These are phyloP conservation scores for Pseudocercospora crystallina DNA, from an alignment of 2,329 filamentous ascomycete genomes.

Conservation along the genomic window DNA sequence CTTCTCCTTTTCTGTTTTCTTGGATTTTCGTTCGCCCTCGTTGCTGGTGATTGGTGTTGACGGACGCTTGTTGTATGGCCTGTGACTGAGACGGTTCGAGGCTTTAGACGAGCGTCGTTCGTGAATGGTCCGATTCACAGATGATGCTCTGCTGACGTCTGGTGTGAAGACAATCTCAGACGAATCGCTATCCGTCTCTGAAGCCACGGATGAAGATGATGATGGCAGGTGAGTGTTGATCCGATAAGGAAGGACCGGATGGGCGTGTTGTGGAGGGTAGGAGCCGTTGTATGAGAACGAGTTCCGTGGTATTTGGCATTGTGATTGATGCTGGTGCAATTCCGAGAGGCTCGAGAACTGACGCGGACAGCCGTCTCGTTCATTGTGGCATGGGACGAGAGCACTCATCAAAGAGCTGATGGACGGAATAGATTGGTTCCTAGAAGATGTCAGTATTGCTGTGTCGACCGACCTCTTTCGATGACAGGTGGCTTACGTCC, in stretches of 20 bases:
- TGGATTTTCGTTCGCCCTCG: slow-evolving; percentile 3
- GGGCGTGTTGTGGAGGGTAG: too few relatives aligned
- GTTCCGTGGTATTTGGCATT: too few relatives aligned
- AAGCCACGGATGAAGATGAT: slow-evolving; percentile 7
- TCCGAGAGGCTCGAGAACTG: too few relatives aligned
- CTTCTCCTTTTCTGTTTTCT: slow-evolving; percentile 25
- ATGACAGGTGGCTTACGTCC: too few relatives aligned
- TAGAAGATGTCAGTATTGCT: too few relatives aligned
- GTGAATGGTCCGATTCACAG: not conserved
- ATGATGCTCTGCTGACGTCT: slow-evolving; percentile 12
- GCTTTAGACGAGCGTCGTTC: slow-evolving; percentile 7
- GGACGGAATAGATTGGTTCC: not conserved
- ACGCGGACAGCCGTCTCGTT: too few relatives aligned
- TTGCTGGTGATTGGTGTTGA: not conserved
- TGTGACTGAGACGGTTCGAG: not conserved
- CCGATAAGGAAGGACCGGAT: not conserved
- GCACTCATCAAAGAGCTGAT: not conserved
- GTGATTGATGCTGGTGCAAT: too few relatives aligned
- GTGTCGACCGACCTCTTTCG: too few relatives aligned
- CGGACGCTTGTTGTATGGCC: not conserved
- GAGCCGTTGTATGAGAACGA: too few relatives aligned
- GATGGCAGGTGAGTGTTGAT: slow-evolving; percentile 8
- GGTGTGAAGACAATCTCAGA: slow-evolving; percentile 17
- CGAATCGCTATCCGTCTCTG: slow-evolving; percentile 11
- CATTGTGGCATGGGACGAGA: too few relatives aligned